Evolutionary conservation across 768 basidiomycete species (phyloP).

Genomic region (Lentinula raphanica): DNA sequence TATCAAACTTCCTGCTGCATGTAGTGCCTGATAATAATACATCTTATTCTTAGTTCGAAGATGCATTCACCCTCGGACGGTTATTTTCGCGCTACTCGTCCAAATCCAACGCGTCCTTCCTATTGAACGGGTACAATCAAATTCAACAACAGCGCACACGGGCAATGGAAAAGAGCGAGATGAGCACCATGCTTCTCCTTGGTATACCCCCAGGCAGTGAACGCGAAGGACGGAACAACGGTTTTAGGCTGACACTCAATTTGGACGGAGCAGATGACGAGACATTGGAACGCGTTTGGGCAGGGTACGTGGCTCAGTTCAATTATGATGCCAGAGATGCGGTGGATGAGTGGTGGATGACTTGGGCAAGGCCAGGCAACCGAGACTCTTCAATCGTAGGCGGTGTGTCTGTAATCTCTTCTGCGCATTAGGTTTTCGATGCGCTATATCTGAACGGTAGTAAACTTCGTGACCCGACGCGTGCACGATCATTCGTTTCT

Average conservation of each 20-base stretch:
- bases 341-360: slow-evolving; percentile 42
- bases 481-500: too few species aligned
- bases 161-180: slow-evolving; percentile 37
- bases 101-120: slow-evolving; percentile 30
- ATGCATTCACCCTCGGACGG: slow-evolving; percentile 32
- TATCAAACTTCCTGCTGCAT: background rate
- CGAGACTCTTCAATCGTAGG: background rate
- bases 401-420: background rate
- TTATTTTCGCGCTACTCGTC: slow-evolving; percentile 42
- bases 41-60: slow-evolving; percentile 23
- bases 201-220: slow-evolving; percentile 44
- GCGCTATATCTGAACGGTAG: too few species aligned
- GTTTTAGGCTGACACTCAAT: slow-evolving; percentile 5
- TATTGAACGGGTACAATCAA: slow-evolving; percentile 41
- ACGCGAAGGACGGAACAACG: slow-evolving; percentile 36
- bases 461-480: too few species aligned
- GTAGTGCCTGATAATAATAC: too few species aligned
- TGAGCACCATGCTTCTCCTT: slow-evolving; percentile 42
- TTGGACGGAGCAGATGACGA: slow-evolving; percentile 41
- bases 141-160: slow-evolving; percentile 40
- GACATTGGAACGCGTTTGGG: slow-evolving; percentile 17
- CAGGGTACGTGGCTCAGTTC: slow-evolving; percentile 37
- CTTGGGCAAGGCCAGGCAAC: slow-evolving; percentile 4
- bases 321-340: slow-evolving; percentile 43
- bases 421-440: background rate